Percentiles rank a stretch among this genome's conserved stretches.
Conservation (phyloP, 2,329 filamentous ascomycete genomes). For the Cladosporium velox region DNA sequence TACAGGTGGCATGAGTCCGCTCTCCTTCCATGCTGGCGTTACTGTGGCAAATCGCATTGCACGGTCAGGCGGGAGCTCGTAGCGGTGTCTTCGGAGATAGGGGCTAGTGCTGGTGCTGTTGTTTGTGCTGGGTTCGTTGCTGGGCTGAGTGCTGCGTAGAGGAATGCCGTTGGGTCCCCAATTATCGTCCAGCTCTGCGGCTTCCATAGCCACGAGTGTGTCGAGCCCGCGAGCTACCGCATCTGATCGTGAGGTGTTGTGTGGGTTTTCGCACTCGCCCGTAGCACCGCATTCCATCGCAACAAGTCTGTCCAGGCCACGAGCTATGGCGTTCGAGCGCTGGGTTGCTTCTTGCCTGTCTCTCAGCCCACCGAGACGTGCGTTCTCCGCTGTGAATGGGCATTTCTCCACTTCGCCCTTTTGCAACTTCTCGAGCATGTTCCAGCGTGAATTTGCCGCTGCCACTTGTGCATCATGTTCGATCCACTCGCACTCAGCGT, state of each 20-base stretch:
- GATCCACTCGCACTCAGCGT: slow-evolving; percentile 9
- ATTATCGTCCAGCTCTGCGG: slow-evolving; percentile 17
- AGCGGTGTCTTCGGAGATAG: slow-evolving; percentile 32
- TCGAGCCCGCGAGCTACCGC: slow-evolving; percentile 21
- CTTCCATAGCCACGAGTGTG: slow-evolving; percentile 23
- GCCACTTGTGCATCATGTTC: neutral
- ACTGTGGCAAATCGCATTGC: slow-evolving; percentile 34
- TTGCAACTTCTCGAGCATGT: slow-evolving; percentile 18
- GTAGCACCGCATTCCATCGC: slow-evolving; percentile 18
- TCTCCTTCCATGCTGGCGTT: slow-evolving; percentile 34
- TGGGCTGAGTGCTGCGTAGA: slow-evolving; percentile 2
- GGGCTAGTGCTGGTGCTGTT: slow-evolving; percentile 19
- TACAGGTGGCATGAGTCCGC: slow-evolving; percentile 33
- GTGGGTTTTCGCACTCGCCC: neutral
- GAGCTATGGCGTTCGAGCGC: slow-evolving; percentile 16
- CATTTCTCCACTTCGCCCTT: slow-evolving; percentile 16
- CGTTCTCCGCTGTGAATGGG: slow-evolving; percentile 17
- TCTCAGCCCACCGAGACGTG: slow-evolving; percentile 7
- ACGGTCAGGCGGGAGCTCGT: slow-evolving; percentile 32
- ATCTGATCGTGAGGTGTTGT: neutral
- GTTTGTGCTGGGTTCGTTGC: neutral
- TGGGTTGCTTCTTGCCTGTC: slow-evolving; percentile 16
- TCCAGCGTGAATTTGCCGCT: slow-evolving; percentile 15
- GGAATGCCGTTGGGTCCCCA: slow-evolving; percentile 20
- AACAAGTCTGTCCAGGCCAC: slow-evolving; percentile 20